Conservation (phyloP, 495 filamentous ascomycete genomes). For the Penicillium cataractarum region DNA sequence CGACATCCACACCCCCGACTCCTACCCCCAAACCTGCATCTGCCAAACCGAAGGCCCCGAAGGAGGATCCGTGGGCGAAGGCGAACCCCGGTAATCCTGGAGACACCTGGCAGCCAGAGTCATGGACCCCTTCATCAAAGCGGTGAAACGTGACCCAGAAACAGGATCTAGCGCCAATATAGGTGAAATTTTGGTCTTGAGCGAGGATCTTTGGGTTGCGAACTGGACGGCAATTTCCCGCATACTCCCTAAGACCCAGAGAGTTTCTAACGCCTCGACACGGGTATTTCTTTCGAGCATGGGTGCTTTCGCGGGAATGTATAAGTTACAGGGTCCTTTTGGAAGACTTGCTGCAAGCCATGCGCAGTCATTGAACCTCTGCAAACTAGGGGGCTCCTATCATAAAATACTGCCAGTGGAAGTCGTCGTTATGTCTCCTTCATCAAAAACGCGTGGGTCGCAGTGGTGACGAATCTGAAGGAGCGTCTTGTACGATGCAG, state of each 20-base stretch:
- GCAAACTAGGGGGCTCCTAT: neutral
- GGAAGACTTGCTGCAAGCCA: constrained; percentile 2
- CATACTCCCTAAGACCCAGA: too few species aligned
- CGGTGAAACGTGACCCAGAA: constrained; percentile 25
- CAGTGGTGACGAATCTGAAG: neutral
- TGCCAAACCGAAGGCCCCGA: constrained; percentile 26
- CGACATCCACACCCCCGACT: constrained; percentile 1
- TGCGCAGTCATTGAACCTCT: neutral
- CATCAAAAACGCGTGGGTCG: neutral
- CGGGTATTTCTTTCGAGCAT: neutral
- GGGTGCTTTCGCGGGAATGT: neutral
- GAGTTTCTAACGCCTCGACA: too few species aligned
- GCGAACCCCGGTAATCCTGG: constrained; percentile 53
- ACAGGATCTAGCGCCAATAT: neutral
- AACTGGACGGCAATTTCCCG: neutral
- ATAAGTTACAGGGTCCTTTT: neutral
- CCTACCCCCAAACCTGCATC: constrained; percentile 13
- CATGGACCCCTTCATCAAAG: constrained; percentile 59
- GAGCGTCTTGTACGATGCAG: too few species aligned
- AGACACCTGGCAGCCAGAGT: constrained; percentile 76
- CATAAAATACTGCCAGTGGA: neutral
- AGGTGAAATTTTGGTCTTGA: neutral
- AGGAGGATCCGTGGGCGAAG: constrained; percentile 64
- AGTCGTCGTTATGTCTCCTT: neutral
- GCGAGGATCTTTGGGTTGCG: neutral